Conservation (phyloP, 2,329 filamentous ascomycete species). For the Phialophora tarda region DNA sequence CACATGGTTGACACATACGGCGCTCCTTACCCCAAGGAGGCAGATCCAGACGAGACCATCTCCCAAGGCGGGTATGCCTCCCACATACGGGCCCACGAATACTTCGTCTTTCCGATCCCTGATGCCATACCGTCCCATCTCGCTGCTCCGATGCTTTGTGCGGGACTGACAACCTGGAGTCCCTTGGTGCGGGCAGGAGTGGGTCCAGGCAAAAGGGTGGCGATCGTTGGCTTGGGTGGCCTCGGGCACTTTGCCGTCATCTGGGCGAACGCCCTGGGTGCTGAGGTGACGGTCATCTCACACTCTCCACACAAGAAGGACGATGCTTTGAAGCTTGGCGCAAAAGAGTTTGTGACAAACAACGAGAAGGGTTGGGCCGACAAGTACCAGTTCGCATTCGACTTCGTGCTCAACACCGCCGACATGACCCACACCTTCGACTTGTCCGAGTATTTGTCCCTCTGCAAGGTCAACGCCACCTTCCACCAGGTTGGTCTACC, state of each 20-base stretch:
- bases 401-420: constrained; percentile 75
- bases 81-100: constrained; percentile 75
- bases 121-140: constrained; percentile 65
- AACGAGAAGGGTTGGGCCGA: constrained; percentile 65
- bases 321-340: constrained; percentile 64
- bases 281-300: constrained; percentile 67
- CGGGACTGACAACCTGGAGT: constrained; percentile 78
- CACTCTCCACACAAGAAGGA: constrained; percentile 65
- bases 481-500: constrained; percentile 66
- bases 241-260: constrained; percentile 74
- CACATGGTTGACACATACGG: constrained; percentile 60
- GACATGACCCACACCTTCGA: constrained; percentile 73
- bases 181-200: constrained; percentile 77
- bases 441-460: constrained; percentile 58
- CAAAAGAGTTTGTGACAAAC: constrained; percentile 65
- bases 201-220: constrained; percentile 65
- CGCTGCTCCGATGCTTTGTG: constrained; percentile 65
- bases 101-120: constrained; percentile 73
- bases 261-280: constrained; percentile 71
- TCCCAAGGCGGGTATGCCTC: constrained; percentile 70
- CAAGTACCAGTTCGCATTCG: constrained; percentile 60
- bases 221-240: constrained; percentile 60
- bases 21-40: constrained; percentile 56
- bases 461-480: constrained; percentile 59
- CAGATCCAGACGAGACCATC: constrained; percentile 61